Base-by-base conservation (phyloP, 176 grass and related monocot species). In the Oryza punctata region DNA sequence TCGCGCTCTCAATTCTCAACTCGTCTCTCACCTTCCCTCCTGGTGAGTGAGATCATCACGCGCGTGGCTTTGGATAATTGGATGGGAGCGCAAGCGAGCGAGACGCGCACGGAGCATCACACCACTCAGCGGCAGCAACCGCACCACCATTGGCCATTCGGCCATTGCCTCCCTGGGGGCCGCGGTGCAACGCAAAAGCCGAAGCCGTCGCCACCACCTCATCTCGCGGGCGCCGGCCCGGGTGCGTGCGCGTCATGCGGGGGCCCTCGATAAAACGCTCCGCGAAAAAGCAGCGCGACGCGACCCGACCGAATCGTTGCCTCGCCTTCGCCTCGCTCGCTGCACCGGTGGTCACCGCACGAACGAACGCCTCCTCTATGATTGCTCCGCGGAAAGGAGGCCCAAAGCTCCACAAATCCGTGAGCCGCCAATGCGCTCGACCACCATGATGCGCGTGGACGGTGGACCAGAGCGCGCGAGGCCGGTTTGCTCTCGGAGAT, bases 181-280 rank as follows among this genome's bases (percentile, higher is more conserved):
- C 82, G 13, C 85, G 63, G 73, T 72, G 66, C 16, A 15, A 67
- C 80, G 73, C 67, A 77, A 26, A 26, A 71, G 66, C 75, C 74
- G 18, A 41, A 25, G 65, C 65, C 49, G 49, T 49, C 27, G 13
- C 41, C 54, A 2, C 32, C 32, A 32, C 32, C 2, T 32, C 32
- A 32, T 12, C 45, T 12, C 49, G 52, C 59, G 37, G 16, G 63
- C 33, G 40, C 61, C 59, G n/a, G 15, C 60, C 57, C n/a, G 23
- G 16, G 63, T 38, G 40, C 61, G 30, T 65, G 14, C 10, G 54
- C 86, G 57, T 77, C 80, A 78, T 28, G 30, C 85, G 32, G 50
- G 78, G 72, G 29, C 79, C 70, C 32, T 12, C 27, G 26, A 57
- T 9, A 24, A 49, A n/a, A 10, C 63, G 63, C 21, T 23, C 10